These are phyloP conservation scores for Magnolia kwangsiensis DNA, from an alignment of 164 flowering plant genomes.

Conservation along the genomic window DNA sequence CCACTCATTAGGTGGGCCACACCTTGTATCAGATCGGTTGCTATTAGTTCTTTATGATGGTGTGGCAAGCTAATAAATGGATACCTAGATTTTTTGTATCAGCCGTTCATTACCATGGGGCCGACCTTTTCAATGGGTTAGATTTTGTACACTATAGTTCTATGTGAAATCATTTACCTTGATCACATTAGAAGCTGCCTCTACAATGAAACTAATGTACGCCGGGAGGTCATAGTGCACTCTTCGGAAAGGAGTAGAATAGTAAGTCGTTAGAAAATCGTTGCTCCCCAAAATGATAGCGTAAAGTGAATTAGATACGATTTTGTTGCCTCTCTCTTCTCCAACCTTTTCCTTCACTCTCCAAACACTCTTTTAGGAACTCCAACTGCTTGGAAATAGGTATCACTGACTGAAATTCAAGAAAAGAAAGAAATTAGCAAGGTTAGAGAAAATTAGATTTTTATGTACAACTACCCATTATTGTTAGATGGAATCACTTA, in stretches of 20 bases:
- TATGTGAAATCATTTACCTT: neutral
- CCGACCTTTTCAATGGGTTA: neutral
- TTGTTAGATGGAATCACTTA: neutral
- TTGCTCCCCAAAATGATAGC: neutral
- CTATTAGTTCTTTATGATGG: too few species aligned
- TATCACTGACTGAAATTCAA: neutral
- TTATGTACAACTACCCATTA: too few species aligned
- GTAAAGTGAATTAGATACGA: neutral
- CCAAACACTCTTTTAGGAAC: neutral
- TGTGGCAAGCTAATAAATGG: too few species aligned
- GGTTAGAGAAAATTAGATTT: neutral
- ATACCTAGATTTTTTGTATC: too few species aligned
- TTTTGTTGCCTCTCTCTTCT: neutral
- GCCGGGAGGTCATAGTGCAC: neutral
- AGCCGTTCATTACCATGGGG: neutral
- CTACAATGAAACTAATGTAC: neutral
- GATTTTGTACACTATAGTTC: neutral
- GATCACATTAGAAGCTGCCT: neutral
- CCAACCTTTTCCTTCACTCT: neutral
- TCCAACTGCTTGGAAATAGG: conserved; percentile 2
- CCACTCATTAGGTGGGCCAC: too few species aligned
- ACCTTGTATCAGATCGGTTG: too few species aligned
- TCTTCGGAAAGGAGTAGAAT: neutral
- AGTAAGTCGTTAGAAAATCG: conserved; percentile 2
- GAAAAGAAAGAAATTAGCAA: neutral